A percentile compares a stretch with the other conserved stretches of the same genome.
These are phyloP conservation scores for Sextonia rubra DNA, from an alignment of 164 flowering plant species.

Conservation along the genomic window DNA sequence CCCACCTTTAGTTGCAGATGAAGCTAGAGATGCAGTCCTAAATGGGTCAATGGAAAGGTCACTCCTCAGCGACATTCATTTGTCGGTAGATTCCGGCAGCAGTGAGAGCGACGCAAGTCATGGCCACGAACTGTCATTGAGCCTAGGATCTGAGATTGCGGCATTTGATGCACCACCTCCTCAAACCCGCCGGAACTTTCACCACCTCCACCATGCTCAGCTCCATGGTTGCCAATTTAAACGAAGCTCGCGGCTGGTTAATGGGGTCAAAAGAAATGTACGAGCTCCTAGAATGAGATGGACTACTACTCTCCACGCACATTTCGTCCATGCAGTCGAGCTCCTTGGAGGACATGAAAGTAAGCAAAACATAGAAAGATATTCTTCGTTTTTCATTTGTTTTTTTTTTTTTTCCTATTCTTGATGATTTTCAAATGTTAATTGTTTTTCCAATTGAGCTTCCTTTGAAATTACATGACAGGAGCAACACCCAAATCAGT, in stretches of 20 bases:
- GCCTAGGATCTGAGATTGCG: slow-evolving; percentile 49
- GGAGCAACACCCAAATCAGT: slow-evolving; percentile 96
- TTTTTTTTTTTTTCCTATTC: neutral
- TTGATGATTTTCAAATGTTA: neutral
- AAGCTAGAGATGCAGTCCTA: slow-evolving; percentile 17
- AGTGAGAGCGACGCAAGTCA: slow-evolving; percentile 73
- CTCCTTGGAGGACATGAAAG: slow-evolving; percentile 98
- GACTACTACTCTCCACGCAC: slow-evolving; percentile 93
- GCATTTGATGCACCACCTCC: slow-evolving; percentile 13
- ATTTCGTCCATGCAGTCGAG: slow-evolving; percentile 92
- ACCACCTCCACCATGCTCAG: slow-evolving; percentile 44
- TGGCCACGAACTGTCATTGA: slow-evolving; percentile 55
- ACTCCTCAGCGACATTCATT: slow-evolving; percentile 31
- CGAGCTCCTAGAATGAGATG: slow-evolving; percentile 98
- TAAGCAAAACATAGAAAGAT: slow-evolving; percentile 21
- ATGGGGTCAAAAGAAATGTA: slow-evolving; percentile 51
- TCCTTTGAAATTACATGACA: slow-evolving; percentile 20
- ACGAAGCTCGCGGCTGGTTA: slow-evolving; percentile 40
- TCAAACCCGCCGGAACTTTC: slow-evolving; percentile 15
- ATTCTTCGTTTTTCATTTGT: neutral
- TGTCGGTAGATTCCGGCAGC: slow-evolving; percentile 51
- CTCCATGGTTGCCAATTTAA: slow-evolving; percentile 56
- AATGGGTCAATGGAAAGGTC: slow-evolving; percentile 21
- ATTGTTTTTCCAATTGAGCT: neutral
- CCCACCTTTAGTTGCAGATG: slow-evolving; percentile 41